Conservation (phyloP, 1,284 basidiomycete species). For the Apiotrichum porosum region DNA sequence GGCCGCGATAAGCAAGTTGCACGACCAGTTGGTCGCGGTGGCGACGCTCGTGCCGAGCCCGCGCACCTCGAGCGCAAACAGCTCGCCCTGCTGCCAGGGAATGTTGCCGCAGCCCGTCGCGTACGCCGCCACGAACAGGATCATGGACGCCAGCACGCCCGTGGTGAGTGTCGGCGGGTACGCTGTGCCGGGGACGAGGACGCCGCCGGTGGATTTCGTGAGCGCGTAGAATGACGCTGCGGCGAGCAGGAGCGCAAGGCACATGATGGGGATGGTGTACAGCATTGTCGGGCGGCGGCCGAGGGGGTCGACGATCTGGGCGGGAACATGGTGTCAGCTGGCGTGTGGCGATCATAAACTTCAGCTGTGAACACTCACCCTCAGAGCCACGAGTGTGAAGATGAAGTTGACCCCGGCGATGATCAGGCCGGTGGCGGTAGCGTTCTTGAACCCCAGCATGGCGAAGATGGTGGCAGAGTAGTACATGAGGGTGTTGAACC, state of each 20-base stretch:
- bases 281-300: conserved; percentile 73
- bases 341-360: too few species aligned
- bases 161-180: conserved; percentile 65
- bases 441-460: conserved; percentile 71
- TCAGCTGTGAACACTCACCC: conserved; percentile 44
- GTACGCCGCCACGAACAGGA: conserved; percentile 75
- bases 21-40: conserved; percentile 74
- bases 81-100: conserved; percentile 81
- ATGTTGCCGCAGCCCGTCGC: conserved; percentile 72
- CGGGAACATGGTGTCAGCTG: too few species aligned
- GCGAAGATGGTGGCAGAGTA: conserved; percentile 68
- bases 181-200: conserved; percentile 59
- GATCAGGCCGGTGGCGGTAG: conserved; percentile 71
- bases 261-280: conserved; percentile 71
- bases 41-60: conserved; percentile 73
- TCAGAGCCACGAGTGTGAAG: conserved; percentile 74
- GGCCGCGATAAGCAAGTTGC: conserved; percentile 69
- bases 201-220: conserved; percentile 62
- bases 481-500: conserved; percentile 70
- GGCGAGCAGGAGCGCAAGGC: conserved; percentile 59
- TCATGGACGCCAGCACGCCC: conserved; percentile 70
- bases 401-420: conserved; percentile 74
- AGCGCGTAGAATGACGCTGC: conserved; percentile 49
- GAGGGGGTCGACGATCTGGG: conserved; percentile 64
- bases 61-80: conserved; percentile 70